A percentile compares a stretch with the other conserved stretches of the same genome.
phyloP scores from a whole-genome alignment of 805 yeast species.

The Lipomyces spencermartinsiae region DNA sequence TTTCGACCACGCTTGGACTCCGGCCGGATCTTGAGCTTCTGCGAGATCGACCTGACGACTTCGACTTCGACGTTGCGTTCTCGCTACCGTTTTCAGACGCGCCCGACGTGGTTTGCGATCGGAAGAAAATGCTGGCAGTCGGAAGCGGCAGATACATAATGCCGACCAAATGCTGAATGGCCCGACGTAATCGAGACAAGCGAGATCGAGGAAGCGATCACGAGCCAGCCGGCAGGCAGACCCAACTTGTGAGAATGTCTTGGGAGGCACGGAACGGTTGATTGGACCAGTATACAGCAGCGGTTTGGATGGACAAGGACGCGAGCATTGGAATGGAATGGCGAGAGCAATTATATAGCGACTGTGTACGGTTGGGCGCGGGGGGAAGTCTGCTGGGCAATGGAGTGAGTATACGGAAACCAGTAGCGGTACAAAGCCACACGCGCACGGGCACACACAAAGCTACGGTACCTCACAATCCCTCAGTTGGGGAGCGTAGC shows the following conservation, averaged over 20 bases:
- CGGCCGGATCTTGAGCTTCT: slow-evolving; percentile 2
- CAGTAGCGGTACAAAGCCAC: not conserved
- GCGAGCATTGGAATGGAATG: not conserved
- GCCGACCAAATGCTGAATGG: not conserved
- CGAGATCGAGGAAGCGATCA: not conserved
- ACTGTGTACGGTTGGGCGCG: not conserved
- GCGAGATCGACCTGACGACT: not conserved
- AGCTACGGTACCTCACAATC: too few relatives aligned
- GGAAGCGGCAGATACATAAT: slow-evolving; percentile 24
- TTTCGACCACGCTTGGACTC: not conserved
- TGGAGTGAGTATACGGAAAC: not conserved
- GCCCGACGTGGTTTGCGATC: slow-evolving; percentile 10
- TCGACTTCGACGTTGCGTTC: slow-evolving; percentile 1
- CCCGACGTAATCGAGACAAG: not conserved
- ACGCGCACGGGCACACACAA: too few relatives aligned
- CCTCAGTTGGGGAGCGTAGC: too few relatives aligned
- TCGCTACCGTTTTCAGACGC: slow-evolving; percentile 1
- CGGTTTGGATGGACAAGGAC: not conserved
- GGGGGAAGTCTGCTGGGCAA: not conserved
- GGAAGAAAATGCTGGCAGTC: slow-evolving; percentile 17
- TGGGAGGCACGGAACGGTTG: not conserved
- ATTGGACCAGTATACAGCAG: not conserved
- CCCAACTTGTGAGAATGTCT: not conserved
- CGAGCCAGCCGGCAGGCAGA: not conserved
- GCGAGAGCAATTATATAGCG: not conserved